Percentiles rank a stretch among this genome's conserved stretches.
Evolutionary conservation across 2,329 filamentous ascomycete genomes (phyloP).

Genomic region (Nemania diffusa): DNA sequence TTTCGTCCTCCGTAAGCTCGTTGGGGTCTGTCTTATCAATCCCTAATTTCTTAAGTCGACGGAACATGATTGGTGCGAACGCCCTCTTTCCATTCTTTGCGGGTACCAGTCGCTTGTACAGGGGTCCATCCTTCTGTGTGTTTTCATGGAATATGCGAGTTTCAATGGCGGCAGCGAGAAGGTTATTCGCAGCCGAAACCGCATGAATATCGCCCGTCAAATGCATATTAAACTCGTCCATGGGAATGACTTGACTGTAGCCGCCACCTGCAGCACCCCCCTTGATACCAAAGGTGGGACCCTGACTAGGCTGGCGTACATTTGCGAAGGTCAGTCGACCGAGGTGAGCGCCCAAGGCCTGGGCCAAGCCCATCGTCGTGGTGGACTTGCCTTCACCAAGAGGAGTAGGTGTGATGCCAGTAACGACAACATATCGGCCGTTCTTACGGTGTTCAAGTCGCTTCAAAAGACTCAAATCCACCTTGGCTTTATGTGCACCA

Average conservation of each 20-base stretch:
- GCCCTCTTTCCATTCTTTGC: conserved; percentile 87
- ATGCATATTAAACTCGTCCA: conserved; percentile 99
- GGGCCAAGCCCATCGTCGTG: conserved; percentile 93
- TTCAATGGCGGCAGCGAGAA: conserved; percentile 94
- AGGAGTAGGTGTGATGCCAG: conserved; percentile 95
- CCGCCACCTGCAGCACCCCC: conserved; percentile 96
- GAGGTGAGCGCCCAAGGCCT: conserved; percentile 90
- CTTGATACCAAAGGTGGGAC: conserved; percentile 98
- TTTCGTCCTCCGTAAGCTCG: conserved; percentile 89
- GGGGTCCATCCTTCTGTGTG: conserved; percentile 88
- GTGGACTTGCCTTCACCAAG: conserved; percentile 98
- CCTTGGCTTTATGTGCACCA: conserved; percentile 95
- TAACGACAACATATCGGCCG: conserved; percentile 91
- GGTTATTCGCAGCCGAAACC: conserved; percentile 95
- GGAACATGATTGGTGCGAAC: conserved; percentile 92
- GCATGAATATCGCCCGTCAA: conserved; percentile 98
- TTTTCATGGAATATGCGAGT: conserved; percentile 98
- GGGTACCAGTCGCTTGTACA: conserved; percentile 90
- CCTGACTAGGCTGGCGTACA: conserved; percentile 95
- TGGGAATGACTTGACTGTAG: conserved; percentile 98
- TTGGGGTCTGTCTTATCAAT: conserved; percentile 95
- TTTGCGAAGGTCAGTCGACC: conserved; percentile 93
- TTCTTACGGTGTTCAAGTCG: conserved; percentile 87
- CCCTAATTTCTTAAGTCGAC: conserved; percentile 91
- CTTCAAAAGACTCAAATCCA: conserved; percentile 83